Evolutionary conservation across 805 yeast genomes (phyloP).

Genomic region (Tetrapisispora fleetii): DNA sequence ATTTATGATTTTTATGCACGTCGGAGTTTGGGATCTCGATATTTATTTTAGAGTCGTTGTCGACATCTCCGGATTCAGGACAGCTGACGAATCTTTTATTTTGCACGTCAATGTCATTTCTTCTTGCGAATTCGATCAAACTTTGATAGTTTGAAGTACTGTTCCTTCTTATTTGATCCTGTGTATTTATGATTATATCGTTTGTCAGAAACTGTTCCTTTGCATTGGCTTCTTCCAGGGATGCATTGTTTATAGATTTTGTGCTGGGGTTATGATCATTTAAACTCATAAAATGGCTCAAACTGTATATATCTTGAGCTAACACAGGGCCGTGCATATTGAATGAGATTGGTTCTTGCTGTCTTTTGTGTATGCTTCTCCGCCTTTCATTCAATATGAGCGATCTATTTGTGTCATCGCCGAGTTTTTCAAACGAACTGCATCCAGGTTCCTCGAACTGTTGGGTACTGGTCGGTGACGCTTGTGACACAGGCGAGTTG

Average conservation of each 20-base stretch:
- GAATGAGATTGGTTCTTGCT: slow-evolving; percentile 1
- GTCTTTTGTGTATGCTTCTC: slow-evolving; percentile 7
- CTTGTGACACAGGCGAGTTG: neutral
- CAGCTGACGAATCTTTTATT: slow-evolving; percentile 18
- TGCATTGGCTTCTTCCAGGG: neutral
- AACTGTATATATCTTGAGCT: neutral
- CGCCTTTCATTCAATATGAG: neutral
- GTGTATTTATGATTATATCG: slow-evolving; percentile 10
- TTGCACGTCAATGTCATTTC: slow-evolving; percentile 10
- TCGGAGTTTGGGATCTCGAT: slow-evolving; percentile 5
- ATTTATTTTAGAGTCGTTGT: slow-evolving; percentile 13
- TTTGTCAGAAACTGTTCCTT: neutral
- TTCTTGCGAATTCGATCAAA: slow-evolving; percentile 15
- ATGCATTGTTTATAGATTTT: neutral
- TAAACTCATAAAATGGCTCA: neutral
- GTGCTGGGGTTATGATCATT: neutral
- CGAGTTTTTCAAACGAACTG: neutral
- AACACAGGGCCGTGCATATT: neutral
- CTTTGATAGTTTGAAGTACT: slow-evolving; percentile 12
- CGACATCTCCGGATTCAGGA: slow-evolving; percentile 14
- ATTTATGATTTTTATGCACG: neutral
- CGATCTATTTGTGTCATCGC: neutral
- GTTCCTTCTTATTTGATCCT: slow-evolving; percentile 24
- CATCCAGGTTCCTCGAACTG: neutral
- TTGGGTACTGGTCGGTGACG: neutral